These are phyloP conservation scores for Hygrophila difformis DNA, from an alignment of 257 asterid species.

Conservation along the genomic window DNA sequence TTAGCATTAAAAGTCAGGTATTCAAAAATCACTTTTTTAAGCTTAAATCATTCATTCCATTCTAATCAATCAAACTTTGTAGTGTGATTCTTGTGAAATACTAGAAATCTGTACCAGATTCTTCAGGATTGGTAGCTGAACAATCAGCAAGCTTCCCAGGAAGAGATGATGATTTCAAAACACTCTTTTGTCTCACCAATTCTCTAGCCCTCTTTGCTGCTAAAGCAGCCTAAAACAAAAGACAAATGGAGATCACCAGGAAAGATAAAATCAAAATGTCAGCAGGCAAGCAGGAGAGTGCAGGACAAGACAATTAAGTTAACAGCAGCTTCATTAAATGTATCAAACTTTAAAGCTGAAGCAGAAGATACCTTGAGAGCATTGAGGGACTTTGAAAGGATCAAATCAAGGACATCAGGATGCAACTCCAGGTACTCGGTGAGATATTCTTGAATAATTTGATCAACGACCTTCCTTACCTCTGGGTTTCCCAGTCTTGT, in stretches of 20 bases:
- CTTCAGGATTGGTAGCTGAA: slow-evolving; percentile 84
- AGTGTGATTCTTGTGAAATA: slow-evolving; percentile 10
- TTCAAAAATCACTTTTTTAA: too few species aligned
- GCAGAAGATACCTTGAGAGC: slow-evolving; percentile 72
- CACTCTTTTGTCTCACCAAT: slow-evolving; percentile 85
- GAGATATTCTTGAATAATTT: slow-evolving; percentile 70
- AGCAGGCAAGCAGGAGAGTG: neutral
- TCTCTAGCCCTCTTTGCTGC: slow-evolving; percentile 99
- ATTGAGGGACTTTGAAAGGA: slow-evolving; percentile 86
- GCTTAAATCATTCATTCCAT: too few species aligned
- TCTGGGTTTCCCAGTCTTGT: slow-evolving; percentile 97
- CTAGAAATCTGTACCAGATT: slow-evolving; percentile 44
- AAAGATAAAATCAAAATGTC: neutral
- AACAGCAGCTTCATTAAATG: slow-evolving; percentile 12
- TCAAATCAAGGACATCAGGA: slow-evolving; percentile 81
- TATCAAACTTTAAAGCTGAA: neutral
- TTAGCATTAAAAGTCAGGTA: too few species aligned
- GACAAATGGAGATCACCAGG: slow-evolving; percentile 7
- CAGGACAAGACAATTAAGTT: slow-evolving; percentile 1
- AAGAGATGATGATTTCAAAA: slow-evolving; percentile 79
- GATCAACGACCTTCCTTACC: slow-evolving; percentile 84
- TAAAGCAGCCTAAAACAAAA: slow-evolving; percentile 66
- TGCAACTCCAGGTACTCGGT: slow-evolving; percentile 94
- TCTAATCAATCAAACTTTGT: too few species aligned
- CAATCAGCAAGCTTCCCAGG: slow-evolving; percentile 99